A percentile compares a stretch with the other conserved stretches of the same genome.
These are phyloP conservation scores for Rhinocladiella similis DNA, from an alignment of 2,329 filamentous ascomycete species.

Conservation along the genomic window DNA sequence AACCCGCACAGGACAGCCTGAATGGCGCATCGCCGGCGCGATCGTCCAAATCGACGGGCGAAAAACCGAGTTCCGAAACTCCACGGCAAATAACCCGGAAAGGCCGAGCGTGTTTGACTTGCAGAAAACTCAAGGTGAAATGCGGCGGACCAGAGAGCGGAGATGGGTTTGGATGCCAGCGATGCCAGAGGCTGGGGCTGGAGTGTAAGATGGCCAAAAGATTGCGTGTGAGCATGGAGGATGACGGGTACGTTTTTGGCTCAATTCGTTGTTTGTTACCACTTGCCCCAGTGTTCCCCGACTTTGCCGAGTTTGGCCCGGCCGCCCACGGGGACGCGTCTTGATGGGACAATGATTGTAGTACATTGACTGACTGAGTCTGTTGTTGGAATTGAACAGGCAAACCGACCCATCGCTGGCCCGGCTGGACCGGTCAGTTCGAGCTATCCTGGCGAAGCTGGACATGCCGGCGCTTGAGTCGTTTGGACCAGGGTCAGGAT, in stretches of 20 bases:
- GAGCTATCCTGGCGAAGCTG: slow-evolving; percentile 27
- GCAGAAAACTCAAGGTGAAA: slow-evolving; percentile 31
- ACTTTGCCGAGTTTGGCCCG: too few relatives aligned
- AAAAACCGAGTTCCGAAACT: background rate
- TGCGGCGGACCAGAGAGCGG: slow-evolving; percentile 29
- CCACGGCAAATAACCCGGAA: slow-evolving; percentile 26
- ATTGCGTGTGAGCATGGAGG: slow-evolving; percentile 26
- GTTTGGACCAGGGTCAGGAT: background rate
- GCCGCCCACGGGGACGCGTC: too few relatives aligned
- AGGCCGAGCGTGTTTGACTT: slow-evolving; percentile 29
- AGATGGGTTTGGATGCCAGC: slow-evolving; percentile 25
- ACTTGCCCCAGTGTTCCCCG: too few relatives aligned
- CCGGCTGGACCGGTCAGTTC: slow-evolving; percentile 27
- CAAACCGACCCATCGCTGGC: slow-evolving; percentile 26
- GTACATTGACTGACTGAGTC: too few relatives aligned
- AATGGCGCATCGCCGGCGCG: background rate
- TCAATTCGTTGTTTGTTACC: too few relatives aligned
- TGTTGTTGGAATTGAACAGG: background rate
- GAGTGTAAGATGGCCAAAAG: slow-evolving; percentile 29
- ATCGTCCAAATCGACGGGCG: background rate
- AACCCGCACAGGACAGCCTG: background rate
- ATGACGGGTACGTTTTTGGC: slow-evolving; percentile 14
- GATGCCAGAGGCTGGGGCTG: slow-evolving; percentile 28
- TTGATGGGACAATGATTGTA: too few relatives aligned
- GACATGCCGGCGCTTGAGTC: slow-evolving; percentile 27